Conservation (phyloP, 164 flowering plant species). For the Litsea cubeba region DNA sequence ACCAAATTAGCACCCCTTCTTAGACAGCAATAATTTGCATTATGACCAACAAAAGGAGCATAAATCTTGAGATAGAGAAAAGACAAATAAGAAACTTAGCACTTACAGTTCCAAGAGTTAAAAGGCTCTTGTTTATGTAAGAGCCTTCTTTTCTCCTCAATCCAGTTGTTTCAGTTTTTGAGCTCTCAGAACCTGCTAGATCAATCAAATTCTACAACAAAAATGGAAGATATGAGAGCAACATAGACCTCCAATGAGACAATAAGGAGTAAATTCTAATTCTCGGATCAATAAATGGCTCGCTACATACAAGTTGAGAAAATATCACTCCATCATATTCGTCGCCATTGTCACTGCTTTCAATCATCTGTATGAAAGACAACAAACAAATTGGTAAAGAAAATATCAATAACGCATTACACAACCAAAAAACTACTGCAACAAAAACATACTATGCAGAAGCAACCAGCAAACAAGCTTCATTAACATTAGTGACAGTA, state of each 20-base stretch:
- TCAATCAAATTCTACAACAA: conserved; percentile 84
- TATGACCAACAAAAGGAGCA: no score
- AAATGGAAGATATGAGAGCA: background rate
- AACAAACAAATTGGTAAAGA: background rate
- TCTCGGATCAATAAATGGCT: conserved; percentile 3
- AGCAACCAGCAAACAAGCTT: background rate
- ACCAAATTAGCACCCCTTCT: no score
- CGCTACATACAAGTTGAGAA: conserved; percentile 82
- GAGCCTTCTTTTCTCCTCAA: conserved; percentile 97
- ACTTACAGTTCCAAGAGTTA: conserved; percentile 98
- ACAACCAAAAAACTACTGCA: background rate
- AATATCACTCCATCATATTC: conserved; percentile 97
- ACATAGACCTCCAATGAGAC: background rate
- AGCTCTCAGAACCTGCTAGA: conserved; percentile 99
- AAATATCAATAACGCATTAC: background rate
- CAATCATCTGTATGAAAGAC: conserved; percentile 71
- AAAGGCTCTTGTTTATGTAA: conserved; percentile 94
- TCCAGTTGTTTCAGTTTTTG: conserved; percentile 98
- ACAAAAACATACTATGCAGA: background rate
- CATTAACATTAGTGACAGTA: no score
- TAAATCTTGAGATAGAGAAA: no score
- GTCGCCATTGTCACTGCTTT: conserved; percentile 90
- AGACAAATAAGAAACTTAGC: background rate
- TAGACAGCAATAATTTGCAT: no score
- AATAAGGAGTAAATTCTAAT: background rate